Evolutionary conservation across 1,284 basidiomycete species (phyloP), one percentile per base, ranked within the genome.

Genomic region (Leccinum ponderosum): DNA sequence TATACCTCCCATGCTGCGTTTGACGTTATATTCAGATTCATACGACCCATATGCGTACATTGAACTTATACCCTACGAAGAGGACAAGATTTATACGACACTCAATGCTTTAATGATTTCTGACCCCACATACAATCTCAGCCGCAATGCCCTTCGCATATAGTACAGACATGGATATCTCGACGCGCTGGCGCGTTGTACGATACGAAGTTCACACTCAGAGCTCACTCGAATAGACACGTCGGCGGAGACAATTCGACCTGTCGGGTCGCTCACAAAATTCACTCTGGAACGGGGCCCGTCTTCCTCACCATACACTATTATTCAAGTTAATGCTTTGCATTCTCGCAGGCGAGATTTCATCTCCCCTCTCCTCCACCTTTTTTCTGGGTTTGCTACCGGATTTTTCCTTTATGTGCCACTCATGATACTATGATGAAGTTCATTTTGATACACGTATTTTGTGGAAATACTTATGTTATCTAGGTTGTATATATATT

Each of bases 381-480:
- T 12, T 44, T 47, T 44, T 27, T 31, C 14, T 54, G 20, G 31
- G 4, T 33, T 54, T 57, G 6, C 47, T 62, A 35, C 54, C 14
- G 20, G 6, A 4, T 35, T 39, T 33, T 53, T 53, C 5, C 9
- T 5, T n/a, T 25, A 9, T 4, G 25, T 52, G 3, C 6, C 33
- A n/a, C 5, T 29, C 56, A 54, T 20, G 53, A 33, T 12, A 33
- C 5, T 12, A 12, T 33, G 12, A 64, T 50, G 22, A 53, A 31
- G 27, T 47, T 62, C 56, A 25, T 20, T 68, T 73, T 69, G 66
- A 69, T 71, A 60, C 69, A 57, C 66, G 5, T 73, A 70, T 59
- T 61, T 64, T 60, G 37, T 60, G 63, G 53, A 61, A 55, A 64
- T 70, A 60, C 52, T 57, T 57, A 53, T 53, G 35, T 53, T 55